Base-by-base conservation (phyloP, 345 rosid genomes). In the Boechera retrofracta region DNA sequence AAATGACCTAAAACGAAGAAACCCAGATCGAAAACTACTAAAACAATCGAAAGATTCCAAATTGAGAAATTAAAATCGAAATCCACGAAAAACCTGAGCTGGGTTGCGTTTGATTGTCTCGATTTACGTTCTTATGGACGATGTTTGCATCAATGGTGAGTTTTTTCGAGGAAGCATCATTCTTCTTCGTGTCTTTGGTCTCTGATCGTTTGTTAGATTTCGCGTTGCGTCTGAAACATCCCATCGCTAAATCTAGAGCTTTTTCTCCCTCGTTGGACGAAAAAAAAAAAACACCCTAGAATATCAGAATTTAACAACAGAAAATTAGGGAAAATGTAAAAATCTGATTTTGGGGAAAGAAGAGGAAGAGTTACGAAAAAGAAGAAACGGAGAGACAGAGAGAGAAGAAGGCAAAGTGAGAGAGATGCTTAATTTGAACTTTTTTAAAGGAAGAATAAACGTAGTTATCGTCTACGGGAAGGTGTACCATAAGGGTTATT, bases 191-290 rank as follows among this genome's bases (percentile, higher is more conserved):
- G 67, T 1, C 15, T 47, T 45, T 71, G 68, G 42, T 77, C 53
- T 79, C 85, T 41, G 83, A 69, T 76, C 82, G 82, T 75, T 75
- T 82, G 67, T 51, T 80, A 6, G 88, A 78, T 78, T 79, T 78
- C 49, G 82, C 80, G 67, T 78, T 6, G 61, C 83, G 91, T 55
- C 88, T 38, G 76, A 89, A 88, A 77, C 95, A 92, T 52, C 89
- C 92, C 97, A 92, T 89, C 33, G 67, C 79, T 74, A 60, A 48
- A 35, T 21, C 15, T 2, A 32, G 10, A 64, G 58, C 10, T 12
- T 15, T 41, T 41, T 33, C 10, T 52, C 61, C 18, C 32, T 35
- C 59, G 24, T 3, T 10, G 45, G 12, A 6, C 2, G 9, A 24
- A 41, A 4, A 21, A 29, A 33, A 15, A 61, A 29, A 21, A 21